Evolutionary conservation across 2,329 filamentous ascomycete species (phyloP).

Genomic region (Aspergillus sp.): DNA sequence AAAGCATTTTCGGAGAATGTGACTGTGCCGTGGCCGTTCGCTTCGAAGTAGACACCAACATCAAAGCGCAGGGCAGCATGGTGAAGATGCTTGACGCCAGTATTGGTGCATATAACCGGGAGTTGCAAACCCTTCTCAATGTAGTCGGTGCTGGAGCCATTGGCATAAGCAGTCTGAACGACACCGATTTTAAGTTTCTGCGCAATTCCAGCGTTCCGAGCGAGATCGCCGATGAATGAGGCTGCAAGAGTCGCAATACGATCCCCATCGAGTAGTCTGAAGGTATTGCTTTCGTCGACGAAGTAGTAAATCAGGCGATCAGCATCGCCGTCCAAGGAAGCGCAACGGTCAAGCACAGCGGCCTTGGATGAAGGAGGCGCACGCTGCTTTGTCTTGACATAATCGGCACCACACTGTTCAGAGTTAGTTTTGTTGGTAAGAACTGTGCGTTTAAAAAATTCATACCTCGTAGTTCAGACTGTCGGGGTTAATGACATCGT

Average conservation of each 20-base stretch:
- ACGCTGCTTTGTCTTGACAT: constrained; percentile 92
- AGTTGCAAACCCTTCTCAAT: constrained; percentile 80
- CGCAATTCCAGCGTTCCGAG: constrained; percentile 66
- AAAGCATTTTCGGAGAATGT: constrained; percentile 83
- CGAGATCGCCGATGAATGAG: constrained; percentile 83
- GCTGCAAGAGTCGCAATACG: constrained; percentile 91
- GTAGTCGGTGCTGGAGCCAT: constrained; percentile 87
- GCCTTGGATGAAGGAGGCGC: constrained; percentile 76
- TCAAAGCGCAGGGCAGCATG: constrained; percentile 94
- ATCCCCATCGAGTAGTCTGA: constrained; percentile 91
- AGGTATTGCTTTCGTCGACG: constrained; percentile 68
- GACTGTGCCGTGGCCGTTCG: constrained; percentile 94
- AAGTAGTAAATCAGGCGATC: constrained; percentile 96
- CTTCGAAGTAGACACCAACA: constrained; percentile 96
- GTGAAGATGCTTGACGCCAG: constrained; percentile 94
- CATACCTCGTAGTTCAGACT: constrained; percentile 77
- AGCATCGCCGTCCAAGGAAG: constrained; percentile 89
- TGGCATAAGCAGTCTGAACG: constrained; percentile 95
- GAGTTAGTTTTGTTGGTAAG: constrained; percentile 8
- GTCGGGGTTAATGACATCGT: constrained; percentile 84
- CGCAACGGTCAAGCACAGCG: constrained; percentile 65
- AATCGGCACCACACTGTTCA: constrained; percentile 79
- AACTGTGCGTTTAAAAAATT: background rate
- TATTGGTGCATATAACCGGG: constrained; percentile 85
- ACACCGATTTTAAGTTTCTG: constrained; percentile 83